These are phyloP conservation scores for Cerrena zonata DNA, from an alignment of 1,284 basidiomycete species.

Conservation along the genomic window DNA sequence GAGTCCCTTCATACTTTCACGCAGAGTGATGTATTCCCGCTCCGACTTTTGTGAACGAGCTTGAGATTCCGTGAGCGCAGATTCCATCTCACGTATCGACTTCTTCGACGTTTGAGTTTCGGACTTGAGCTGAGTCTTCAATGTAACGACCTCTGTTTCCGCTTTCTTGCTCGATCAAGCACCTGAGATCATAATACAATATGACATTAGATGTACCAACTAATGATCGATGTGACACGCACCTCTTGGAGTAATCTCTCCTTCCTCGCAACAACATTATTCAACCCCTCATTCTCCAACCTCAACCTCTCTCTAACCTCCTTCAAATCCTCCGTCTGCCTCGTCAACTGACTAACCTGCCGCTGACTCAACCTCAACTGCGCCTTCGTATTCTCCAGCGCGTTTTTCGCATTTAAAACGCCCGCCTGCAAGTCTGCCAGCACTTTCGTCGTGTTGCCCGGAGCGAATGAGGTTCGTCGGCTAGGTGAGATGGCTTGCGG, in stretches of 20 bases:
- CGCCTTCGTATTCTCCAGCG: conserved; percentile 76
- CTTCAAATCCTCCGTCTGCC: conserved; percentile 81
- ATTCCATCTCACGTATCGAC: conserved; percentile 70
- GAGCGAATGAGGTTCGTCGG: conserved; percentile 58
- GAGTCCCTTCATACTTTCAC: conserved; percentile 67
- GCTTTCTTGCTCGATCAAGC: conserved; percentile 76
- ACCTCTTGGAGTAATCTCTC: conserved; percentile 80
- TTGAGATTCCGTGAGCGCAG: conserved; percentile 61
- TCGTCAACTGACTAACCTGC: conserved; percentile 71
- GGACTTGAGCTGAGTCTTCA: conserved; percentile 66
- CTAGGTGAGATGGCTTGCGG: conserved; percentile 22
- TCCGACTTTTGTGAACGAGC: conserved; percentile 73
- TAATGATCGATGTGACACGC: conserved; percentile 15
- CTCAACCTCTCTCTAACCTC: conserved; percentile 74
- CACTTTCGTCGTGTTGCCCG: conserved; percentile 75
- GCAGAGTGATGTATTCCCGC: conserved; percentile 70
- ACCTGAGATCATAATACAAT: conserved; percentile 39
- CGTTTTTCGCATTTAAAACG: conserved; percentile 71
- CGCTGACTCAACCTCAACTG: conserved; percentile 74
- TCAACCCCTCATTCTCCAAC: conserved; percentile 79
- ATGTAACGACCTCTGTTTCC: conserved; percentile 60
- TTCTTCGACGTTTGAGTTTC: conserved; percentile 70
- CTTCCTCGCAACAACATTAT: conserved; percentile 80
- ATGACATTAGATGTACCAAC: background rate
- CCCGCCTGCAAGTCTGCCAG: conserved; percentile 77